Evolutionary conservation across 768 basidiomycete species (phyloP).

Genomic region (Serendipita sp.): DNA sequence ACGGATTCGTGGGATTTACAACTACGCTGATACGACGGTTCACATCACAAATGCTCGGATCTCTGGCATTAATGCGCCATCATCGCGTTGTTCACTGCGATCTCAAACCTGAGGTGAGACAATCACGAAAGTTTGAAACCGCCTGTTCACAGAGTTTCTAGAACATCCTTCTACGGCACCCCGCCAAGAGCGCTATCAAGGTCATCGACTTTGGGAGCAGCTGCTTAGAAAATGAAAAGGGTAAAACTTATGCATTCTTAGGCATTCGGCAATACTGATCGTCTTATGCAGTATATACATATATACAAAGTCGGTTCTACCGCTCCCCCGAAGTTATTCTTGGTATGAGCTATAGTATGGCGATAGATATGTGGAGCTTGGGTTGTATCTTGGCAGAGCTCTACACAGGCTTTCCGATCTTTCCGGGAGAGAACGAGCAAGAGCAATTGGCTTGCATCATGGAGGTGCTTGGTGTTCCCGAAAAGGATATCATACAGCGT

Average conservation of each 20-base stretch:
- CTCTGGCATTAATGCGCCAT: constrained; percentile 83
- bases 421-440: constrained; percentile 98
- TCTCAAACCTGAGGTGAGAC: constrained; percentile 83
- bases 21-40: constrained; percentile 90
- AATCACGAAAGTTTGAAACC: not conserved
- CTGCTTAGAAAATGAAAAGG: constrained; percentile 97
- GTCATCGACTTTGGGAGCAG: constrained; percentile 99
- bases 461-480: constrained; percentile 93
- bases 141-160: constrained; percentile 19
- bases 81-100: constrained; percentile 98
- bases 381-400: constrained; percentile 96
- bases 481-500: constrained; percentile 86
- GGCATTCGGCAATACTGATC: not conserved
- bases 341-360: constrained; percentile 99
- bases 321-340: constrained; percentile 99
- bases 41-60: constrained; percentile 87
- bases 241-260: constrained; percentile 30
- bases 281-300: constrained; percentile 70
- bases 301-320: constrained; percentile 98
- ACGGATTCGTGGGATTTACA: constrained; percentile 96
- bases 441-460: constrained; percentile 98
- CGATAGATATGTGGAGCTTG: constrained; percentile 98
- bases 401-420: constrained; percentile 95
- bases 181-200: constrained; percentile 90
- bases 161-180: constrained; percentile 91